Evolutionary conservation across 2,329 filamentous ascomycete species (phyloP), one percentile per base, ranked within the genome.

Genomic region (Myriangium duriaei): DNA sequence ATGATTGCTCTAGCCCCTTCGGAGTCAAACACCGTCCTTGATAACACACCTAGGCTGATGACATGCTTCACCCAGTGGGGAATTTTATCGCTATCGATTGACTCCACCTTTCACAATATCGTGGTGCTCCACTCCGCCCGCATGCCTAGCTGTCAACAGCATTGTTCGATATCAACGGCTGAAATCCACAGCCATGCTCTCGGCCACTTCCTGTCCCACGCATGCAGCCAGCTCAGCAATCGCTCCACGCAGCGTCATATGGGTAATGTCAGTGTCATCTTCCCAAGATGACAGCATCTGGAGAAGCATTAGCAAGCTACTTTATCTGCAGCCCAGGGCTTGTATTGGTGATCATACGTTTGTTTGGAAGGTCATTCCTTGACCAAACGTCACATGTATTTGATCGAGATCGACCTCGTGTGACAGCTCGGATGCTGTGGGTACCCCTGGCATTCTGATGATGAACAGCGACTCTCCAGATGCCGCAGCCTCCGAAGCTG

Each of bases 161-260:
- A n/a, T n/a, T n/a, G n/a, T n/a, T n/a, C n/a, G n/a, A n/a, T n/a
- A 28, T 26, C 15, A 39, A 35, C 44, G 51, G 6, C 52, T 47
- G 35, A 80, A 69, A 48, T 79, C 71, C 11, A 85, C 56, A 30
- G 76, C 71, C 12, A 81, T 60, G 36, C 67, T 60, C 13, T 57
- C 59, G 31, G 74, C 63, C 34, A 79, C 53, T 30, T 78, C 72
- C 1, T 69, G 63, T 0, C 81, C 81, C 31, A 84, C 56, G 9
- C 72, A 71, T 3, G 79, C 77, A 3, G 76, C 71, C 35, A 85
- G 53, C 45, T 85, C 79, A 1, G 74, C 79, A 41, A 86, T 67
- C 24, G 68, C 64, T 0, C 72, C 69, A 51, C 78, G 81, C 21
- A 81, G 55, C 1, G 65, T 66, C 4, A 59, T 56, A 34, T 76